These are phyloP conservation scores for Pachyrhizus erosus DNA, from an alignment of 306 rosid species.

Conservation along the genomic window DNA sequence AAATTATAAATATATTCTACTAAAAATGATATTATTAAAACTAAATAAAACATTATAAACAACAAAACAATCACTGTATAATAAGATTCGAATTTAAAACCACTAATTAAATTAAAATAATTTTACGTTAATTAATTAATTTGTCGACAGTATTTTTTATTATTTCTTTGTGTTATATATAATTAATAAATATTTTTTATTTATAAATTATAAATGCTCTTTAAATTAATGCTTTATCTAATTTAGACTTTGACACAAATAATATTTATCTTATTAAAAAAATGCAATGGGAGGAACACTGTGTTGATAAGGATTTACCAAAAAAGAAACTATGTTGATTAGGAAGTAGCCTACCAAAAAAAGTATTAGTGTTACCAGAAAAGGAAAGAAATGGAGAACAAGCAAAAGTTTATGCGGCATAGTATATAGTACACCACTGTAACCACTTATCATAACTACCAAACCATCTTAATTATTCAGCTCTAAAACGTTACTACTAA, in stretches of 20 bases:
- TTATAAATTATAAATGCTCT: neutral
- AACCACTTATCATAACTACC: neutral
- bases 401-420: neutral
- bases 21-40: too few relatives aligned
- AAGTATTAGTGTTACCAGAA: neutral
- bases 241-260: neutral
- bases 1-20: too few relatives aligned
- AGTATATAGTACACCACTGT: neutral
- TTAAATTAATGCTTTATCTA: neutral
- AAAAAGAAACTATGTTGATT: too few relatives aligned
- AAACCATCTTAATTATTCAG: slow-evolving; percentile 35
- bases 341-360: neutral
- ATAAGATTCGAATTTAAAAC: too few relatives aligned
- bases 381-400: neutral
- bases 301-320: neutral
- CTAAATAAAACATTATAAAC: too few relatives aligned
- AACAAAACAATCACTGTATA: too few relatives aligned
- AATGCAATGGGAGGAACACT: neutral
- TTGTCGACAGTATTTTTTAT: too few relatives aligned
- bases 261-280: neutral
- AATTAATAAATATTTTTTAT: too few relatives aligned
- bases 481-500: neutral
- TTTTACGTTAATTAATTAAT: too few relatives aligned
- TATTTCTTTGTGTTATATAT: neutral
- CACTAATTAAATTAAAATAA: too few relatives aligned